Percentiles rank a stretch among this genome's conserved stretches.
Evolutionary conservation across 2,329 filamentous ascomycete genomes (phyloP).

Genomic region (Pyricularia grisea): DNA sequence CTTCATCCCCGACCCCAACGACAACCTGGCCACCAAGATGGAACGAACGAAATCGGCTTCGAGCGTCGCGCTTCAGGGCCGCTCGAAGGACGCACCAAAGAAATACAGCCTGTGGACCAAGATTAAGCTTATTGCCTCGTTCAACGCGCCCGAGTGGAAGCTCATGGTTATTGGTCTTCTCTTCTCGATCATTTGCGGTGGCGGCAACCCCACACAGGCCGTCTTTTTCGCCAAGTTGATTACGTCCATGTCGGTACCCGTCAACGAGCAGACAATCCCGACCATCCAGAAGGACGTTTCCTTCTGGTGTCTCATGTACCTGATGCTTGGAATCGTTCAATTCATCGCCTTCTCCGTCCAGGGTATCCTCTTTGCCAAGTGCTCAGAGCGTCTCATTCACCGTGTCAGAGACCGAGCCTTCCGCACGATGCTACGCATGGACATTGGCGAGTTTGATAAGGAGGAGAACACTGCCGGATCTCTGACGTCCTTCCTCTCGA

Average conservation of each 20-base stretch:
- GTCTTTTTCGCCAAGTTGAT: conserved; percentile 73
- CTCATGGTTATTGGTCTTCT: conserved; percentile 65
- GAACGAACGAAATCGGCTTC: conserved; percentile 9
- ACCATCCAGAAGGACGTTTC: conserved; percentile 43
- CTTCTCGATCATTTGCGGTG: conserved; percentile 69
- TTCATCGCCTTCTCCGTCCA: conserved; percentile 60
- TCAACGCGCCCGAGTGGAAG: conserved; percentile 65
- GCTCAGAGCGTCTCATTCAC: conserved; percentile 78
- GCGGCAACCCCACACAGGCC: conserved; percentile 53
- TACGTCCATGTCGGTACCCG: not conserved
- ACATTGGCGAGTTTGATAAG: conserved; percentile 83
- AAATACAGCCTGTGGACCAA: conserved; percentile 65
- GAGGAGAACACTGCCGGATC: conserved; percentile 66
- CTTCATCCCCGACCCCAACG: not conserved
- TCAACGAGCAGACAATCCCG: not conserved
- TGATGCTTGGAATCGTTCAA: conserved; percentile 70
- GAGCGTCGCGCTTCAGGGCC: conserved; percentile 22
- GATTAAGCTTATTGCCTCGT: conserved; percentile 68
- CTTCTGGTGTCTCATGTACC: conserved; percentile 85
- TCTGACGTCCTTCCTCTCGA: conserved; percentile 80
- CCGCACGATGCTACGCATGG: conserved; percentile 80
- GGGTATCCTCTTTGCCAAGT: conserved; percentile 69
- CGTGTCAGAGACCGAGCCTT: conserved; percentile 77
- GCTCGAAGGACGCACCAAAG: not conserved
- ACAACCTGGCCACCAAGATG: not conserved